These are phyloP conservation scores for Cyberlindnera maclurae DNA, from an alignment of 805 yeast genomes.

Conservation along the genomic window DNA sequence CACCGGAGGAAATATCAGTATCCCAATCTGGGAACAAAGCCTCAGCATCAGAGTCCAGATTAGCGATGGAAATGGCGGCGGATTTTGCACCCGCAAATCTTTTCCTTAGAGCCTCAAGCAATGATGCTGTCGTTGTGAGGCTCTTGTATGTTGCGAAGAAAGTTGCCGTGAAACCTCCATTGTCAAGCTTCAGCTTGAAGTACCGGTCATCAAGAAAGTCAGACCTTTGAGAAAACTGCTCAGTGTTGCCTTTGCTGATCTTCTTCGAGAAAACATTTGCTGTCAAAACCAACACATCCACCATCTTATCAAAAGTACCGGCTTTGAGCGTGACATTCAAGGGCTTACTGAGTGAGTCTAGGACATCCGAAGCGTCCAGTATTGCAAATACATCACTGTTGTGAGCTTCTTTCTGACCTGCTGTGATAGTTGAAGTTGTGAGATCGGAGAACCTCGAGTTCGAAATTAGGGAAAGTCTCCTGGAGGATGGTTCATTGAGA, in stretches of 20 bases:
- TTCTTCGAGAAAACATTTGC: conserved; percentile 47
- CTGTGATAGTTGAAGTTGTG: background rate
- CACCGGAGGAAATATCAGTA: conserved; percentile 25
- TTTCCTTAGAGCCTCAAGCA: conserved; percentile 44
- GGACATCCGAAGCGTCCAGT: conserved; percentile 22
- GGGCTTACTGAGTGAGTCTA: conserved; percentile 24
- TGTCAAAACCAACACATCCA: conserved; percentile 74
- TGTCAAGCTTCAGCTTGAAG: conserved; percentile 50
- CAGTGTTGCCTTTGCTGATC: conserved; percentile 37
- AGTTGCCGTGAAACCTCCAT: conserved; percentile 55
- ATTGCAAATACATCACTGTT: conserved; percentile 28
- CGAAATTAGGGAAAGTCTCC: conserved; percentile 33
- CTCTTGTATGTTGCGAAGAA: conserved; percentile 65
- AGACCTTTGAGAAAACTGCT: conserved; percentile 29
- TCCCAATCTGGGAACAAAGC: conserved; percentile 56
- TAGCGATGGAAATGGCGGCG: conserved; percentile 49
- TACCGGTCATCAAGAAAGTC: conserved; percentile 32
- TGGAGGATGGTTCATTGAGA: conserved; percentile 38
- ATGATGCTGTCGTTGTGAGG: conserved; percentile 49
- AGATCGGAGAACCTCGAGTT: conserved; percentile 3
- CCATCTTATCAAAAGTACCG: conserved; percentile 66
- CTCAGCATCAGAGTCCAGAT: conserved; percentile 17
- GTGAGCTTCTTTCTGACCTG: conserved; percentile 5
- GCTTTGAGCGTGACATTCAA: conserved; percentile 49
- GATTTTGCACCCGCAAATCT: conserved; percentile 57